A percentile compares a stretch with the other conserved stretches of the same genome.
Conservation (phyloP, 192 early-diverging fungal species). For the Mortierella claussenii region DNA sequence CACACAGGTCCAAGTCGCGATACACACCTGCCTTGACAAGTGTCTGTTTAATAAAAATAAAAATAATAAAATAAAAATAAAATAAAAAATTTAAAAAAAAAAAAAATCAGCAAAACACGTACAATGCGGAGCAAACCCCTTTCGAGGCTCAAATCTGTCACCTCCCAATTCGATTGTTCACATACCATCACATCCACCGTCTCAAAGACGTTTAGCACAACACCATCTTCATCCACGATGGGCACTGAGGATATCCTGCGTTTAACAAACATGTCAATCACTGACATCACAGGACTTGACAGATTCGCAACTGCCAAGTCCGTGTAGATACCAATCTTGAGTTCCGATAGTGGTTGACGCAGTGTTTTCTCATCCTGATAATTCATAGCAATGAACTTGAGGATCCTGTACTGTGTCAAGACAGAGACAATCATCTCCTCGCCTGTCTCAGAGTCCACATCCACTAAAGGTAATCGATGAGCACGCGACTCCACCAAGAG, state of each 20-base stretch:
- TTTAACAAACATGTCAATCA: conserved; percentile 94
- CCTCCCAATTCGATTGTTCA: not conserved
- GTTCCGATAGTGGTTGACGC: conserved; percentile 74
- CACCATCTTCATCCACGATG: conserved; percentile 87
- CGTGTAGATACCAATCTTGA: conserved; percentile 89
- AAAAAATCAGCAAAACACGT: not conserved
- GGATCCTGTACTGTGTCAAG: conserved; percentile 87
- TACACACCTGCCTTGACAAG: conserved; percentile 76
- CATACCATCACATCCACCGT: conserved; percentile 95
- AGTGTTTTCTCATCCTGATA: conserved; percentile 71
- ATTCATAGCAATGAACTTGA: conserved; percentile 89
- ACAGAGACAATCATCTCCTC: conserved; percentile 92
- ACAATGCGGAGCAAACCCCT: no score
- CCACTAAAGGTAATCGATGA: conserved; percentile 91
- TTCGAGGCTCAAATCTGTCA: not conserved
- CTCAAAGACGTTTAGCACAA: conserved; percentile 95
- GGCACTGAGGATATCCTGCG: conserved; percentile 92
- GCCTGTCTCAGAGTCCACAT: conserved; percentile 76
- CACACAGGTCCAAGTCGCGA: conserved; percentile 85
- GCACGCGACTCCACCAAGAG: conserved; percentile 84
- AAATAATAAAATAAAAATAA: not conserved
- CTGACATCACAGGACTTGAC: conserved; percentile 85
- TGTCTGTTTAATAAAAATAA: conserved; percentile 50
- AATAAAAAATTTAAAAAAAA: not conserved
- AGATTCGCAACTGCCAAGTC: conserved; percentile 84